Percentiles rank a stretch among this genome's conserved stretches.
Conservation (phyloP, 148 eudicot species). For the Oxyria digyna region DNA sequence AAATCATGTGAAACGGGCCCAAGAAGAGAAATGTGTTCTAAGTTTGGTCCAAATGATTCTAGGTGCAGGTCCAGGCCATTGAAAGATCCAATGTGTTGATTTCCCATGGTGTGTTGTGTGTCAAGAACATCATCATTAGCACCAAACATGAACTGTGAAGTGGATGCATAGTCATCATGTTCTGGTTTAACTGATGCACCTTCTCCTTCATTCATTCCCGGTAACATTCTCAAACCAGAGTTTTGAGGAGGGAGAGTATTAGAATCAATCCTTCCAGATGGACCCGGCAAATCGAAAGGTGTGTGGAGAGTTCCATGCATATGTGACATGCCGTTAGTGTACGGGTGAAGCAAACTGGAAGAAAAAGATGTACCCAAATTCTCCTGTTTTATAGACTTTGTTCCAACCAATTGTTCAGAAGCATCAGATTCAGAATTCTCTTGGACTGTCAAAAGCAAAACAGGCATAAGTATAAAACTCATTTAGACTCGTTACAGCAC, state of each 20-base stretch:
- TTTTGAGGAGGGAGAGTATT: not conserved
- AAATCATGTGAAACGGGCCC: not conserved
- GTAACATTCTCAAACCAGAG: slow-evolving; percentile 4
- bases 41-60: not conserved
- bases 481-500: not conserved
- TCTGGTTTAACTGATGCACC: slow-evolving; percentile 8
- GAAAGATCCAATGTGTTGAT: not conserved
- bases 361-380: slow-evolving; percentile 35
- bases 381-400: slow-evolving; percentile 35
- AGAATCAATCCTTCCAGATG: slow-evolving; percentile 4
- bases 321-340: slow-evolving; percentile 39
- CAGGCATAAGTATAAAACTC: not conserved
- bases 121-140: not conserved
- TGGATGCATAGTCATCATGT: not conserved
- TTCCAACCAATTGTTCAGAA: slow-evolving; percentile 16
- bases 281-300: not conserved
- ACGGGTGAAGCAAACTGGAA: slow-evolving; percentile 29
- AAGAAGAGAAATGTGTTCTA: slow-evolving; percentile 3
- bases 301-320: slow-evolving; percentile 5
- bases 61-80: not conserved
- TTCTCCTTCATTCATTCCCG: not conserved
- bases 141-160: not conserved
- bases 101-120: not conserved
- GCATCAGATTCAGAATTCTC: slow-evolving; percentile 41
- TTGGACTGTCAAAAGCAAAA: slow-evolving; percentile 39